Evolutionary conservation across 73 alveolate species (phyloP), one percentile per base, ranked within the genome.

Genomic region (Tetrahymena borealis): DNA sequence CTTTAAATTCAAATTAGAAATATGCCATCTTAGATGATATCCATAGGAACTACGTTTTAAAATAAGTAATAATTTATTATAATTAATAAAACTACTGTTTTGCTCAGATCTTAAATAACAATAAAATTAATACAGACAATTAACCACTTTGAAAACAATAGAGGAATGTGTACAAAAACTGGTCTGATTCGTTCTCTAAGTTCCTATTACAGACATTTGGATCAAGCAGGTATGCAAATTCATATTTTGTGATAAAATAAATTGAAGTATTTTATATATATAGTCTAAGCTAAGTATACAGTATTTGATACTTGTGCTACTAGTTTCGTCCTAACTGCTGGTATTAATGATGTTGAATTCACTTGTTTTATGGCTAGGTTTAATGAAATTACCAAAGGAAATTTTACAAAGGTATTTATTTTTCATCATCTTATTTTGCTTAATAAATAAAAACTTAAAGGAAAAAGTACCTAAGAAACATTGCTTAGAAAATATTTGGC

Each of bases 221-320:
- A 92, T 12, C 94, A 91, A 33, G 98, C 96, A 20, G 90, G 96
- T 91, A n/a, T n/a, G n/a, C n/a, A 60, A 60, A 60, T 60, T 60
- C 4, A 10, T 60, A 24, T 42, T 13, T 8, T 39, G 12, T 91
- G 16, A 24, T 78, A n/a, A n/a, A n/a, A n/a, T n/a, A n/a, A n/a
- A 6, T 91, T 33, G 31, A 33, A 39, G 2, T 33, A 8, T 13
- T 15, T 91, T 11, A 40, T 11, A 20, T 60, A 16, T 10, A 91
- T 94, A 94, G 96, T 92, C 3, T 92, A 90, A 38, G 90, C 37
- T 33, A 95, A 60, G 92, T 95, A 95, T 91, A 78, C 92, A 20
- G 98, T 94, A 32, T 95, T 95, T 90, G 98, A 95, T 38, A 35
- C 96, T 2, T 94, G 96, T 92, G 96, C 98, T 5, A 95, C 98